A percentile compares a stretch with the other conserved stretches of the same genome.
Conservation (phyloP, 805 yeast species). For the Jamesozyma rosinii region DNA sequence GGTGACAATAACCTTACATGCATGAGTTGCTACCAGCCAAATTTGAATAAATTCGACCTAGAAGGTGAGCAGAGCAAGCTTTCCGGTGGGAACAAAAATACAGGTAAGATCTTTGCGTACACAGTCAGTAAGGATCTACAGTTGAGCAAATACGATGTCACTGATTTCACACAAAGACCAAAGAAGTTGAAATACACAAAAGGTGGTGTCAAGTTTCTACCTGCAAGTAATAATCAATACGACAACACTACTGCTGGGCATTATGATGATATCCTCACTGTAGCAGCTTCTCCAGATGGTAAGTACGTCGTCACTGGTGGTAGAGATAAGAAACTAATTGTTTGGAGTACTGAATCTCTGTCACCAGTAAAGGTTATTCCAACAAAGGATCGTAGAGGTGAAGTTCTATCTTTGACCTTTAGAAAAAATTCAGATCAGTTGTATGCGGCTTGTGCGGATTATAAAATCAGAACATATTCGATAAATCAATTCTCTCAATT, state of each 20-base stretch:
- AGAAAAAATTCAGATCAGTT: slow-evolving; percentile 75
- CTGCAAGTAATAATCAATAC: slow-evolving; percentile 28
- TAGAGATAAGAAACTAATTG: slow-evolving; percentile 63
- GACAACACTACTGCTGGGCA: slow-evolving; percentile 64
- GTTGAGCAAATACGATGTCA: slow-evolving; percentile 71
- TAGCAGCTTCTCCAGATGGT: slow-evolving; percentile 83
- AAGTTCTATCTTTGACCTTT: slow-evolving; percentile 64
- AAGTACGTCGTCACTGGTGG: slow-evolving; percentile 88
- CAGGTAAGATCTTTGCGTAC: slow-evolving; percentile 51
- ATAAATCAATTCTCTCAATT: slow-evolving; percentile 79
- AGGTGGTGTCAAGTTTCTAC: slow-evolving; percentile 46
- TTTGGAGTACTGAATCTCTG: slow-evolving; percentile 79
- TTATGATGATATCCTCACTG: slow-evolving; percentile 61
- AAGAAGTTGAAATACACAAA: slow-evolving; percentile 51
- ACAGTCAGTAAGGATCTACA: slow-evolving; percentile 77
- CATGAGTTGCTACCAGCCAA: slow-evolving; percentile 31
- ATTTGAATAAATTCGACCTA: slow-evolving; percentile 25
- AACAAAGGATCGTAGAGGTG: slow-evolving; percentile 61
- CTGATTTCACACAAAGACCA: slow-evolving; percentile 49
- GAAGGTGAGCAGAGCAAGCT: slow-evolving; percentile 30
- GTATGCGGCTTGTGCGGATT: slow-evolving; percentile 88
- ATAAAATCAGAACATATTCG: slow-evolving; percentile 79
- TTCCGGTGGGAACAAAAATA: slow-evolving; percentile 41
- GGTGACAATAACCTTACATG: slow-evolving; percentile 50
- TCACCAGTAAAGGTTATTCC: slow-evolving; percentile 70